Conservation (phyloP, 768 basidiomycete genomes). For the Podaxis pistillaris region DNA sequence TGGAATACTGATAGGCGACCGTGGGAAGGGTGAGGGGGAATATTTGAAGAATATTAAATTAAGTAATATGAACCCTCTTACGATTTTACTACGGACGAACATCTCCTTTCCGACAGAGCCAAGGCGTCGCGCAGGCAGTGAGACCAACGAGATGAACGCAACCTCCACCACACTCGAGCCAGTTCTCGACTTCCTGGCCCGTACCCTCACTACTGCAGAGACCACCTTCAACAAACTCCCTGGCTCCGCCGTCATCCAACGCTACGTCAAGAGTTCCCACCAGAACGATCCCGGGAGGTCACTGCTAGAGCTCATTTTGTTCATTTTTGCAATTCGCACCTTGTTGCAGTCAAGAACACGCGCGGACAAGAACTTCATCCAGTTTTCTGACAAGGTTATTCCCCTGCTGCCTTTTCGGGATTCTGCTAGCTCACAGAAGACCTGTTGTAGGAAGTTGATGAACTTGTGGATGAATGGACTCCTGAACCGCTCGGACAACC, state of each 20-base stretch:
- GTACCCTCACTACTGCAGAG: slow-evolving; percentile 57
- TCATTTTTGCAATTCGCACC: slow-evolving; percentile 87
- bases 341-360: slow-evolving; percentile 88
- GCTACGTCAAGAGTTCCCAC: slow-evolving; percentile 93
- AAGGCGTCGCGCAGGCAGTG: neutral
- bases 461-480: slow-evolving; percentile 92
- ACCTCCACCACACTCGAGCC: slow-evolving; percentile 39
- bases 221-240: slow-evolving; percentile 72
- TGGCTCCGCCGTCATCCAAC: slow-evolving; percentile 79
- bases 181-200: slow-evolving; percentile 64
- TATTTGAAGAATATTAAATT: slow-evolving; percentile 1
- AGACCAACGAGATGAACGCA: slow-evolving; percentile 26
- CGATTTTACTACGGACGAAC: neutral
- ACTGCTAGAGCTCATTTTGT: slow-evolving; percentile 82
- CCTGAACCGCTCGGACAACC: slow-evolving; percentile 81
- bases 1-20: neutral
- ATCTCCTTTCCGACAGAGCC: neutral
- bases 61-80: neutral
- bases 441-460: slow-evolving; percentile 80
- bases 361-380: slow-evolving; percentile 86
- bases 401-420: neutral
- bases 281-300: slow-evolving; percentile 95
- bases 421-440: neutral
- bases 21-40: neutral
- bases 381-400: slow-evolving; percentile 85